Evolutionary conservation across 805 yeast species (phyloP), one percentile per base, ranked within the genome.

Genomic region (Candida easanensis): DNA sequence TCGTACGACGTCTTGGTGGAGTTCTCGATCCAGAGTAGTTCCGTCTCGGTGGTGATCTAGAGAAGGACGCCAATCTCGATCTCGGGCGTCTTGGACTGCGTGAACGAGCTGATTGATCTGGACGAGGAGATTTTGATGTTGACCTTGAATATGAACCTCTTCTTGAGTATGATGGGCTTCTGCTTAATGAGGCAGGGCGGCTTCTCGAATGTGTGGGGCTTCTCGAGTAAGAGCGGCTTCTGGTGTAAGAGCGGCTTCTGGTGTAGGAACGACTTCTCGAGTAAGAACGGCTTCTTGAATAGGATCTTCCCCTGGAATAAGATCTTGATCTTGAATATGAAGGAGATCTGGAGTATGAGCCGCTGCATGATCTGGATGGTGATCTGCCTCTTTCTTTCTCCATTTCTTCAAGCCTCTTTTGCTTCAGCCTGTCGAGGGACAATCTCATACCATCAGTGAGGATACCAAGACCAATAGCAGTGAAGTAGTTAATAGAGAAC

Each of bases 391-490:
- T 21, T 15, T 21, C 36, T 45, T 50, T 31, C 39, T 36, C 48
- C 40, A 44, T 28, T 20, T 34, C 46, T 19, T 45, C 51, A 5
- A 71, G 62, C 26, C 70, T 52, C 15, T 53, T 51, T 41, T 63
- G 57, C 17, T 44, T 46, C 17, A 46, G 17, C 7, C 30, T 32
- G 15, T 44, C 41, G 45, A 82, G 61, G 14, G 65, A 69, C 4
- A 68, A 73, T 64, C 98, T 76, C 95, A 90, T 84, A 1, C 68
- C 76, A 30, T 88, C 96, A 0, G 98, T 90, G 44, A 91, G 60
- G 2, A 75, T 73, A 35, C 97, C 97, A 38, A 91, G 61, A 0
- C 95, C 95, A 48, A 91, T 88, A 1, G 97, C 97, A 0, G 97
- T 91, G 63, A 91, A 91, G 60, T 74, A 91, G 58, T 91, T 91